Evolutionary conservation across 495 filamentous ascomycete genomes (phyloP).

Genomic region (Podospora didyma): DNA sequence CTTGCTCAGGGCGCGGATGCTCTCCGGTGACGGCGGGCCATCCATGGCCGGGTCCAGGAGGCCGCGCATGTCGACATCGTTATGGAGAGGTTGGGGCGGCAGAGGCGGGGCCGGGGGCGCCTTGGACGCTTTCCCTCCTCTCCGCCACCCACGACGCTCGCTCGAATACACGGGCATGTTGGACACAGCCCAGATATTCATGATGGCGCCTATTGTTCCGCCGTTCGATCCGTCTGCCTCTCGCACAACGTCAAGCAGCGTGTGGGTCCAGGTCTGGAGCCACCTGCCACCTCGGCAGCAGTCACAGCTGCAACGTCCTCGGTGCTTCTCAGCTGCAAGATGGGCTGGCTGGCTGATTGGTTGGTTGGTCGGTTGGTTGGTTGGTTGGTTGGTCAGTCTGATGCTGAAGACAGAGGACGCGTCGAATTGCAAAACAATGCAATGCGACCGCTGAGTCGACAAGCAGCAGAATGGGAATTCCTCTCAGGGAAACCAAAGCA

Average conservation of each 20-base stretch:
- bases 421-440: slow-evolving; percentile 23
- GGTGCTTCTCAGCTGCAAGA: not conserved
- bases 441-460: slow-evolving; percentile 4
- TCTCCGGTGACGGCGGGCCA: slow-evolving; percentile 51
- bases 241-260: not conserved
- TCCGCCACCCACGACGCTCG: slow-evolving; percentile 18
- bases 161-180: slow-evolving; percentile 27
- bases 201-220: slow-evolving; percentile 8
- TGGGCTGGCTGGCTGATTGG: no score
- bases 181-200: slow-evolving; percentile 34
- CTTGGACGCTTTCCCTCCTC: slow-evolving; percentile 20
- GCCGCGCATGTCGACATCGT: slow-evolving; percentile 26
- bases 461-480: not conserved
- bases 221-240: slow-evolving; percentile 3
- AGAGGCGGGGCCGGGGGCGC: slow-evolving; percentile 1
- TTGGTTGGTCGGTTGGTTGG: not conserved
- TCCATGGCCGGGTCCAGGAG: slow-evolving; percentile 47
- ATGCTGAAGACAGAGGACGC: slow-evolving; percentile 3
- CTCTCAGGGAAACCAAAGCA: slow-evolving; percentile 12
- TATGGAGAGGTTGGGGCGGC: slow-evolving; percentile 5
- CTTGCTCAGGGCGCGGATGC: slow-evolving; percentile 47
- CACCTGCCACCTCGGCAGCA: not conserved
- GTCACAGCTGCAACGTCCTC: no score
- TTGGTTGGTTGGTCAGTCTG: not conserved
- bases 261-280: not conserved